Evolutionary conservation across 2,329 filamentous ascomycete species (phyloP), one percentile per base, ranked within the genome.

Genomic region (Juglanconis sp.): DNA sequence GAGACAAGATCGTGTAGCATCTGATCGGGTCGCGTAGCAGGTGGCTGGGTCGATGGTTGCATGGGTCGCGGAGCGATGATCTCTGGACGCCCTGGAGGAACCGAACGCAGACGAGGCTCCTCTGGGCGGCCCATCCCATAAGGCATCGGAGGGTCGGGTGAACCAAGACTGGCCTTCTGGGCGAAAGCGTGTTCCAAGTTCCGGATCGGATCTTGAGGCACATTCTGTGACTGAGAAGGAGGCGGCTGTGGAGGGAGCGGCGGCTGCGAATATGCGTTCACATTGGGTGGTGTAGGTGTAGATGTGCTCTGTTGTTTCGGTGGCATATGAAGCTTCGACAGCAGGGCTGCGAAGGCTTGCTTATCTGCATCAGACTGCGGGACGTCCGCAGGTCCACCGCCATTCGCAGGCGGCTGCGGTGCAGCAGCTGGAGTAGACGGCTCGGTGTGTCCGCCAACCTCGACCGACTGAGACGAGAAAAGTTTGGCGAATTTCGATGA

Each of bases 401-500:
- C 51, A 5, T 51, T 54, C 13, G 24, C 17, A 4, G 36, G 56
- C 47, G 56, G 63, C 53, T 56, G 70, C 58, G 56, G 73, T n/a
- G 64, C 72, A 47, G 73, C 68, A 59, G 75, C 74, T 13, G 79
- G 76, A 11, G 77, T 76, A 7, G 79, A 72, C 3, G 79, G 76
- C 59, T 87, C 84, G 1, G 78, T 77, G 63, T 79, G 79, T 31
- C 76, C 73, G 58, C 78, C 76, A 17, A 72, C 73, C 60, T 80
- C 77, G 30, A 64, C 51, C 15, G 86, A 84, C 64, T 88, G 81
- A 51, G 84, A 77, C 44, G 80, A 81, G 55, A 93, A 91, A 67
- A 97, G 90, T 3, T 89, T 91, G 54, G 92, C 92, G 71, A 97
- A 97, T 57, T 92, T 84, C 11, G 93, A 97, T 5, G 90, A 85